These are phyloP conservation scores for Samsoniella hepiali DNA, from an alignment of 2,329 filamentous ascomycete species.

Conservation along the genomic window DNA sequence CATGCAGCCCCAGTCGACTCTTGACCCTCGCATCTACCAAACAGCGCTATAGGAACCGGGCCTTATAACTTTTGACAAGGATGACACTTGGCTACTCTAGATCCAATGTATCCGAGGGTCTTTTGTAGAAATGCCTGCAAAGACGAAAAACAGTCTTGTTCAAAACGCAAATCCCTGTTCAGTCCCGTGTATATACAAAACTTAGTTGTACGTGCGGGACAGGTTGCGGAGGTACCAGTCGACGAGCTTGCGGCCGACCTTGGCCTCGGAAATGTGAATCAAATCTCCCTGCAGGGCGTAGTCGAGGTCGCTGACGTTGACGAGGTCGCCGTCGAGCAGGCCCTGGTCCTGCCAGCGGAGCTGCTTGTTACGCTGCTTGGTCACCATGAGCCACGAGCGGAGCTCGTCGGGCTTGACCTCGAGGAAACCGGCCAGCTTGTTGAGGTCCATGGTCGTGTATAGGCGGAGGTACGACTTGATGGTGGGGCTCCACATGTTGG, in stretches of 20 bases:
- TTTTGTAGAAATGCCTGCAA: slow-evolving; percentile 10
- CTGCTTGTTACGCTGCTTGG: slow-evolving; percentile 98
- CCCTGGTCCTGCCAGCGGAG: slow-evolving; percentile 87
- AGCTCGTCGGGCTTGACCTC: slow-evolving; percentile 96
- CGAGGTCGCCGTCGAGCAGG: slow-evolving; percentile 84
- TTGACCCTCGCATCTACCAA: slow-evolving; percentile 11
- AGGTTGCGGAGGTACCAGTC: slow-evolving; percentile 99
- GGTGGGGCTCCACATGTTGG: slow-evolving; percentile 95
- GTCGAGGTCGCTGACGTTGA: slow-evolving; percentile 93
- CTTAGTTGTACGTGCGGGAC: slow-evolving; percentile 77
- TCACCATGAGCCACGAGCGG: slow-evolving; percentile 88
- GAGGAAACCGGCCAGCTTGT: slow-evolving; percentile 95
- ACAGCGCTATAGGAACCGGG: not conserved
- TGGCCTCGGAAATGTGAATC: slow-evolving; percentile 98
- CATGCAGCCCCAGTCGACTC: slow-evolving; percentile 31
- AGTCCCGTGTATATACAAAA: not conserved
- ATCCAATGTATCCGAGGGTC: not conserved
- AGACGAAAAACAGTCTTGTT: not conserved
- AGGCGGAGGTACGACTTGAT: slow-evolving; percentile 98
- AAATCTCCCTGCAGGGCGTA: slow-evolving; percentile 96
- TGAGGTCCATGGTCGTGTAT: slow-evolving; percentile 99
- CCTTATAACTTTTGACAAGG: slow-evolving; percentile 1
- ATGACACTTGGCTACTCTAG: slow-evolving; percentile 6
- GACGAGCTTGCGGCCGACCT: slow-evolving; percentile 93
- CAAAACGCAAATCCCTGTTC: not conserved